Evolutionary conservation across 352 stramenopile species (phyloP), one percentile per base, ranked within the genome.

Genomic region (Phytophthora citricola): DNA sequence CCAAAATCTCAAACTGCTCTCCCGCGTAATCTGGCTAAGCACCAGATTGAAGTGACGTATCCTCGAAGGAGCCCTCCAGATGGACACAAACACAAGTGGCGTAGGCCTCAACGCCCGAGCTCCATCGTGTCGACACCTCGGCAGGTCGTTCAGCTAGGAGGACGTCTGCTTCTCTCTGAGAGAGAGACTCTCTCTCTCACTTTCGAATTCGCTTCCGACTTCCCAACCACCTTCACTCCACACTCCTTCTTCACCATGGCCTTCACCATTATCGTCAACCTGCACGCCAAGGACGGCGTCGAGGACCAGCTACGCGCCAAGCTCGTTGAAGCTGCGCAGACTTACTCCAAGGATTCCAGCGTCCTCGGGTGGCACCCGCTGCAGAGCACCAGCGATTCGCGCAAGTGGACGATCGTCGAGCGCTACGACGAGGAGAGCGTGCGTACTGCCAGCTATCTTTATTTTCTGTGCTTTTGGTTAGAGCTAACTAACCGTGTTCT

Each of bases 351-450:
- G 54, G 55, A 71, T 20, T 26, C 56, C 34, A 27, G 49, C 27
- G 49, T 66, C 40, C 34, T 66, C 40, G 49, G 48, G 17, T 66
- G 41, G 48, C 15, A 61, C 56, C 46, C 56, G 14, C 39, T 71
- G 40, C 63, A 66, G 48, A 56, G 34, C 43, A 45, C 40, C 54
- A 66, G 15, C 40, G 63, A 71, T 41, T 20, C 63, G 17, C 56
- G 55, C 56, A 71, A 71, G 48, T 71, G 63, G 63, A 57, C 54
- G n/a, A 63, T 71, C 47, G 49, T 65, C 44, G 47, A 71, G 34
- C 55, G 63, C n/a, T 70, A 66, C 55, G 48, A 66, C 20, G 24
- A 66, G 15, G 54, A 70, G 34, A 60, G 55, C 60, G 60, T 68
- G 62, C 60, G 60, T 68, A 40, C 46, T 8, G 31, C 1, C 36